A percentile compares a stretch with the other conserved stretches of the same genome.
Evolutionary conservation across 169 alveolate species (phyloP).

Genomic region (Toxoplasma gondii): DNA sequence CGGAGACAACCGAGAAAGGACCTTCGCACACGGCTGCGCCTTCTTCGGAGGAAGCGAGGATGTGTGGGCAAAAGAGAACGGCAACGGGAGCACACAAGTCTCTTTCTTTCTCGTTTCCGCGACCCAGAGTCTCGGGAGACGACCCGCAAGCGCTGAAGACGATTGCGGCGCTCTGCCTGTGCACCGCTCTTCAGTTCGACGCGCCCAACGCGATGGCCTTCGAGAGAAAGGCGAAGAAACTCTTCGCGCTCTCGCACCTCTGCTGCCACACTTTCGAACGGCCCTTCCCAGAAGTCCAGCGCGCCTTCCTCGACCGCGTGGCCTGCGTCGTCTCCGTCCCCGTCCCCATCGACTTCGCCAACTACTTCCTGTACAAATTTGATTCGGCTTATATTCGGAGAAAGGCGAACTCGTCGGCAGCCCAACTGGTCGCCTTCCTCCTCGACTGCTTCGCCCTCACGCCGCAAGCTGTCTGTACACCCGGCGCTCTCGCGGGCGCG

Average conservation of each 20-base stretch:
- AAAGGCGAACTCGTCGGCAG: neutral
- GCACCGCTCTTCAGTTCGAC: slow-evolving; percentile 46
- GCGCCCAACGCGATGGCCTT: slow-evolving; percentile 41
- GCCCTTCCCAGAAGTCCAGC: slow-evolving; percentile 26
- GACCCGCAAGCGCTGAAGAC: slow-evolving; percentile 41
- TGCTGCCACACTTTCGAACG: neutral
- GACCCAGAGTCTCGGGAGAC: neutral
- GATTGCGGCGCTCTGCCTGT: slow-evolving; percentile 40
- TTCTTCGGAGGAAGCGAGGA: too few relatives aligned
- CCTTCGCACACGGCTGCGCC: too few relatives aligned
- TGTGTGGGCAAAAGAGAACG: neutral
- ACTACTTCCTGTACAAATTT: slow-evolving; percentile 41
- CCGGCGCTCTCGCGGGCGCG: slow-evolving; percentile 57
- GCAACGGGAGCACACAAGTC: neutral
- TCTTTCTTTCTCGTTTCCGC: neutral
- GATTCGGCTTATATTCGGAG: neutral
- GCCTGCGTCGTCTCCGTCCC: slow-evolving; percentile 38
- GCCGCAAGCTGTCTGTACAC: slow-evolving; percentile 33
- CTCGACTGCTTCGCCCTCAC: slow-evolving; percentile 53
- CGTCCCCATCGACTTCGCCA: slow-evolving; percentile 44
- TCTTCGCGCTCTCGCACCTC: neutral
- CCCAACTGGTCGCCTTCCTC: slow-evolving; percentile 31
- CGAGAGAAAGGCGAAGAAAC: slow-evolving; percentile 17
- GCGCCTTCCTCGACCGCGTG: neutral
- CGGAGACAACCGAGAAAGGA: too few relatives aligned